Percentiles rank a stretch among this genome's conserved stretches.
Conservation (phyloP, 1,139 yeast species). For the Zygoascus sp. region DNA sequence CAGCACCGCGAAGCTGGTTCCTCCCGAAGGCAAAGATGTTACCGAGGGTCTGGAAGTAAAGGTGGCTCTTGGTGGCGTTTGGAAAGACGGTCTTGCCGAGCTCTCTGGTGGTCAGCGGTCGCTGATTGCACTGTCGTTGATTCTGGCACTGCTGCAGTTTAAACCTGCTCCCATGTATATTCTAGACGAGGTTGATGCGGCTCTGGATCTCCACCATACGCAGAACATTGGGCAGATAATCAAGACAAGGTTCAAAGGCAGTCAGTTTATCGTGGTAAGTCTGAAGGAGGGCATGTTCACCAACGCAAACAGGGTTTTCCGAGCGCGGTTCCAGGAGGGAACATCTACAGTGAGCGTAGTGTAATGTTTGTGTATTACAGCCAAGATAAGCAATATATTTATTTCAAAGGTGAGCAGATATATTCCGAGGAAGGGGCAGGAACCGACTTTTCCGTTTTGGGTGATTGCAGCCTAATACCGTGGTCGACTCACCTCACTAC, state of each 20-base stretch:
- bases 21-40: conserved; percentile 72
- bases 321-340: conserved; percentile 94
- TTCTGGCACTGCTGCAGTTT: conserved; percentile 85
- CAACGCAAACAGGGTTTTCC: conserved; percentile 89
- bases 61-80: conserved; percentile 83
- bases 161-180: conserved; percentile 99
- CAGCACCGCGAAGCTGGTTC: conserved; percentile 84
- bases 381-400: not conserved
- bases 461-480: too few species aligned
- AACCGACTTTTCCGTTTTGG: too few species aligned
- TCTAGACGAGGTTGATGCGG: conserved; percentile 97
- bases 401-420: not conserved
- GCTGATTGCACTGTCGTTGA: conserved; percentile 82
- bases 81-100: conserved; percentile 96
- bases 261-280: conserved; percentile 94
- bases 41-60: conserved; percentile 89
- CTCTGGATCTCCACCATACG: conserved; percentile 92
- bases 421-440: too few species aligned
- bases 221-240: conserved; percentile 96
- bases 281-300: conserved; percentile 98
- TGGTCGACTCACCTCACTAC: too few species aligned
- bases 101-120: conserved; percentile 97
- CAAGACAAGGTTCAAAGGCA: conserved; percentile 88
- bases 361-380: conserved; percentile 2
- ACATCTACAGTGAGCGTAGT: conserved; percentile 68